Base-by-base conservation (phyloP, 805 yeast species). In the Diddensiella santjacobensis region DNA sequence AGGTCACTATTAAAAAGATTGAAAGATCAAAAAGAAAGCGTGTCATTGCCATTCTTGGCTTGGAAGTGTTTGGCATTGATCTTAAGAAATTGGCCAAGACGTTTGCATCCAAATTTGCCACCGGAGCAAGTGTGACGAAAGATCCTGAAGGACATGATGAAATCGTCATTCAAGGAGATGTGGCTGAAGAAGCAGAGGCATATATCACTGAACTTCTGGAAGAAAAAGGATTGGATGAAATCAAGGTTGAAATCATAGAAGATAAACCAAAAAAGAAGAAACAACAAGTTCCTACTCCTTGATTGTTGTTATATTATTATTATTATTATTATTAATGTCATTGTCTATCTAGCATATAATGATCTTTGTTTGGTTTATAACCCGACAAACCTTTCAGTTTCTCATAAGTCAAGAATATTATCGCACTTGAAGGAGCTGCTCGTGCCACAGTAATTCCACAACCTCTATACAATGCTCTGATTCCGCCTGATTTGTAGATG, bases 71-170 rank as follows among this genome's bases (percentile, higher is more conserved):
- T 63, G 91, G 83, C 52, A 78, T 88, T 42, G 96, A 90, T 63
- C 77, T 87, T 79, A 90, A 90, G 72, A 90, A 89, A 63, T 73
- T 88, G 56, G 86, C 96, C 40, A 91, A 91, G 74, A 82, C 89
- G 0, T 90, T 91, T 68, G 93, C 97, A 0, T 83, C 93, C 30
- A 88, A 86, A 66, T 90, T 91, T 63, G 98, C 98, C 11, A 90
- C 97, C 5, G 98, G 98, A 44, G 91, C 96, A 23, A 81, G 93
- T 19, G 96, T 90, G 11, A 82, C 89, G 3, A 90, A 90, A 69
- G 86, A 81, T 55, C 89, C 81, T 2, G 98, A 90, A 56, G 90
- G 90, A 69, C 87, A 85, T 65, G 96, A 91, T 53, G 98, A 90
- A 63, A 80, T 90, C 48, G 78, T 87, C 50, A 84, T 90, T 51